Evolutionary conservation across 2,329 filamentous ascomycete genomes (phyloP), one percentile per base, ranked within the genome.

Genomic region (Pezicula neosporulosa): DNA sequence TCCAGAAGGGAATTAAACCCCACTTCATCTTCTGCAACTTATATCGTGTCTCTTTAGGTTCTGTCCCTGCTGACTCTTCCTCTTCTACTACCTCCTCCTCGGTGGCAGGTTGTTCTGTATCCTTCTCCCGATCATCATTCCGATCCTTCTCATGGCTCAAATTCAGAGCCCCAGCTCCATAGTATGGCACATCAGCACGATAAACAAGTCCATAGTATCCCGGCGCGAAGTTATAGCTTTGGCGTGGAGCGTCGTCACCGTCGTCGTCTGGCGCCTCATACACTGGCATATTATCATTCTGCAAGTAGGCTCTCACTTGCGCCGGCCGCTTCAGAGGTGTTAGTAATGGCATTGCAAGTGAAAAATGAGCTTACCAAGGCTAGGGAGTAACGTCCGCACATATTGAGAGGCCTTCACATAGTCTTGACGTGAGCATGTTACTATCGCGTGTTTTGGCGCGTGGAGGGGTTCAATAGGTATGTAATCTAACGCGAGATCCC

Each of bases 1-100:
- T 95, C 93, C 93, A 97, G 69, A 87, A 96, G 0, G 94, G 93
- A 13, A 97, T 77, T 6, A 99, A 78, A 0, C 93, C 94, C 94
- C 94, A 99, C 78, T 90, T 93, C 89, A 97, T 97, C 2, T 85
- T 78, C 67, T 97, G 91, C 8, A 99, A 74, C 68, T 89, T 93
- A 73, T 95, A 96, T 59, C 72, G 83, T 9, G 77, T 76, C 52
- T 72, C 66, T 27, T 30, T 30, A 12, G 6, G 28, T 7, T 30
- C 61, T 61, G 47, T 33, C 46, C 61, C 56, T 16, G 24, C 50
- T 36, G 53, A 39, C 21, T 61, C 54, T 33, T 49, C 45, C 12
- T 58, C 57, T 27, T 46, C 44, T 49, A 50, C 24, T 51, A 5
- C 54, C 28, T 50, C 45, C 12, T 58, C 57, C 28, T 46, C 42